These are phyloP conservation scores for Cajanus cajan DNA, from an alignment of 306 rosid species.

Conservation along the genomic window DNA sequence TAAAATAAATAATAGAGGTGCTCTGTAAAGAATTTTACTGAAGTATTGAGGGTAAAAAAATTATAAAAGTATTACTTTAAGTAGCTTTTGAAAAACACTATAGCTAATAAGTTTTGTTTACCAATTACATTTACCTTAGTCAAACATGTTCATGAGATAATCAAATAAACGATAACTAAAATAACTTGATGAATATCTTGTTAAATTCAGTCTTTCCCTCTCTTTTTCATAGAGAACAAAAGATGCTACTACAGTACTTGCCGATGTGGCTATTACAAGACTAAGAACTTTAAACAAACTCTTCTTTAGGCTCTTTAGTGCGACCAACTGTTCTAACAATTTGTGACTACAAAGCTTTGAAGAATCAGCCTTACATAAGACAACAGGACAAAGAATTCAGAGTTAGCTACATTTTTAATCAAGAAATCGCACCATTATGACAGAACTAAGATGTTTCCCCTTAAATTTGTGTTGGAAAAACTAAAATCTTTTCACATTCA, in stretches of 20 bases:
- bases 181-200: no score
- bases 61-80: no score
- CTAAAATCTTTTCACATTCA: neutral
- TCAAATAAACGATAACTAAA: no score
- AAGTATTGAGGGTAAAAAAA: no score
- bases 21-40: no score
- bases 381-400: neutral
- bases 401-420: neutral
- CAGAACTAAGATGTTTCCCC: neutral
- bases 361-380: neutral
- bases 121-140: no score
- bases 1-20: no score
- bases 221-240: no score
- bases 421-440: neutral
- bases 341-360: neutral
- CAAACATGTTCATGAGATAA: no score
- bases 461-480: neutral
- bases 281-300: neutral
- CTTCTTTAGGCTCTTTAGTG: neutral
- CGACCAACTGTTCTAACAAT: neutral
- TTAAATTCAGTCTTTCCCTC: no score
- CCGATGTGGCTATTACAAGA: neutral
- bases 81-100: no score
- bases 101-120: no score
- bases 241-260: neutral